Evolutionary conservation across 768 basidiomycete genomes (phyloP), one percentile per base, ranked within the genome.

Genomic region (Rhodocollybia butyracea): DNA sequence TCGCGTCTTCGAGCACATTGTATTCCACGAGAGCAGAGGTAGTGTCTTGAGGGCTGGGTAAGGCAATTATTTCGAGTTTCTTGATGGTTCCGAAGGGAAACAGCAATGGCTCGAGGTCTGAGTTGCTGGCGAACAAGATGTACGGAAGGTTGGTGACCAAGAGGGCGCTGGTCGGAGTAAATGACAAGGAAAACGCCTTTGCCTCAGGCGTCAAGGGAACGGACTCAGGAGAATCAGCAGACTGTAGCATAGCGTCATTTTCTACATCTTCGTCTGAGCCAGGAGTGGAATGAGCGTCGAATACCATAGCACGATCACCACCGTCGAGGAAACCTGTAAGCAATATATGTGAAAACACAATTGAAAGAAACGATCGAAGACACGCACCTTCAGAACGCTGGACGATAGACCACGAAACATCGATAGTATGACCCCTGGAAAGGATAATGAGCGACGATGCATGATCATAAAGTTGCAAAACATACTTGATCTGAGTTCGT

Each of bases 351-450:
- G 10, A 32, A 51, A 17, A 46, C 26, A 10, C 19, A 15, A 46
- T 34, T 36, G 11, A 5, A 12, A 45, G 19, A 42, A 13, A 51
- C 43, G n/a, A 26, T 2, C 45, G 10, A 38, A 34, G 59, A 55
- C 19, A 31, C 39, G n/a, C 38, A 88, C 89, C 89, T 77, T 87
- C 84, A 59, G 89, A 92, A 42, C 89, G 88, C 60, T 92, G 89
- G 34, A 92, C 89, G 22, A 92, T 89, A 17, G 89, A 90, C 89
- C 89, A 92, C 5, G 89, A 91, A 50, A 92, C 81, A 64, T 92
- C 89, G 43, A 92, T 81, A 19, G 78, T 76, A 63, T 91, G 85
- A 6, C 89, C 88, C 64, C 87, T 91, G 46, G 12, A 47, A 45
- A 32, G 41, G 42, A 59, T 42, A 56, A 43, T 13, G 24, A 15